phyloP scores from a whole-genome alignment of 2,329 filamentous ascomycete genomes.

The Cytospora piceae region DNA sequence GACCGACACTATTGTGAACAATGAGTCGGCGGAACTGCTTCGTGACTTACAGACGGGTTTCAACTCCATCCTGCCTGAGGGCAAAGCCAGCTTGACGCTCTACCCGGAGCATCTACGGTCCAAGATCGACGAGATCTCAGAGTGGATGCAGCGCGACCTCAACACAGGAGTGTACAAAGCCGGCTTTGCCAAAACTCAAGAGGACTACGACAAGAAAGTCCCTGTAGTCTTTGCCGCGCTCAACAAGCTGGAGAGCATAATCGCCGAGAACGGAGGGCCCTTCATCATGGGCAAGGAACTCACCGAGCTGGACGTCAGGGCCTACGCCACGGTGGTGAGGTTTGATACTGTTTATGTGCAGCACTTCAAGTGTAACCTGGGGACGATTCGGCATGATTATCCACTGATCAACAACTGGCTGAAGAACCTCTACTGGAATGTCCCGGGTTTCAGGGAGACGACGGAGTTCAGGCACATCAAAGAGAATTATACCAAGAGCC shows the following conservation, averaged over 20 bases:
- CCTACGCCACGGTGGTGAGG: constrained; percentile 61
- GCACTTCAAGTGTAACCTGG: constrained; percentile 69
- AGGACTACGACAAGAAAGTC: constrained; percentile 57
- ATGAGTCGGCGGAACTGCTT: constrained; percentile 62
- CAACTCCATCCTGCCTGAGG: constrained; percentile 49
- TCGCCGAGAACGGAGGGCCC: constrained; percentile 45
- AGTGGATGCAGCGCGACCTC: constrained; percentile 60
- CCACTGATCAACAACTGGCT: constrained; percentile 65
- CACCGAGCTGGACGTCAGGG: constrained; percentile 63
- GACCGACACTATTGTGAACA: constrained; percentile 59
- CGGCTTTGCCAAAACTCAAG: constrained; percentile 61
- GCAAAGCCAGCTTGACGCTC: constrained; percentile 49
- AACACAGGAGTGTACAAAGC: constrained; percentile 65
- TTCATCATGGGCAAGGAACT: constrained; percentile 58
- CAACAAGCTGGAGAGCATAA: constrained; percentile 58
- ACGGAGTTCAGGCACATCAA: constrained; percentile 71
- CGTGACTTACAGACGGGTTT: constrained; percentile 62
- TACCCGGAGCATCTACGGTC: constrained; percentile 54
- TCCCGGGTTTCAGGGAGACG: constrained; percentile 57
- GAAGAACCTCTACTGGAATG: constrained; percentile 61
- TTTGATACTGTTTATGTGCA: constrained; percentile 66
- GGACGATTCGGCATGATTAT: constrained; percentile 63
- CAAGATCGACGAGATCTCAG: constrained; percentile 55
- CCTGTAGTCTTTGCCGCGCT: constrained; percentile 61
- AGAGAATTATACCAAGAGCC: constrained; percentile 65